Percentiles rank a stretch among this genome's conserved stretches.
Conservation (phyloP, 129 eudicot genomes). For the Flaveria ramosissima region DNA sequence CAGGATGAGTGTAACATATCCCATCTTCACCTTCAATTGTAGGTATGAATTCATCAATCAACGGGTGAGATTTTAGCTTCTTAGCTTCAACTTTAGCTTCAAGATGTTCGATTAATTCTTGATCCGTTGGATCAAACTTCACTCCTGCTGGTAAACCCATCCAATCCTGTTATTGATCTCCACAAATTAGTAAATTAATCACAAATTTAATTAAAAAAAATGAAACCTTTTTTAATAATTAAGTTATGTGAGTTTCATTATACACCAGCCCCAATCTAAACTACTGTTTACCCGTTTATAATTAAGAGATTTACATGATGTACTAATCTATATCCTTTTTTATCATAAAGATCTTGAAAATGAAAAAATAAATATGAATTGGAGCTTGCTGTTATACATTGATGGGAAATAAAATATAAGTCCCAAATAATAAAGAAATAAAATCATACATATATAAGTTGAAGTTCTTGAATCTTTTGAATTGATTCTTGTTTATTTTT, state of each 20-base stretch:
- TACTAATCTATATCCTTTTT: too few relatives aligned
- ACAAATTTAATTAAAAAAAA: not conserved
- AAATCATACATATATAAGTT: too few relatives aligned
- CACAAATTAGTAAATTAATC: not conserved
- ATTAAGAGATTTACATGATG: too few relatives aligned
- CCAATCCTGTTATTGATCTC: conserved; percentile 71
- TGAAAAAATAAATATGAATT: too few relatives aligned
- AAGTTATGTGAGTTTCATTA: too few relatives aligned
- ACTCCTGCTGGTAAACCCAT: conserved; percentile 99
- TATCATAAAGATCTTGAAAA: too few relatives aligned
- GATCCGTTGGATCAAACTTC: conserved; percentile 97
- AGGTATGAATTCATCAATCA: conserved; percentile 96
- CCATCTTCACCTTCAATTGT: conserved; percentile 99
- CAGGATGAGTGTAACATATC: conserved; percentile 98
- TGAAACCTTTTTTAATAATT: not conserved
- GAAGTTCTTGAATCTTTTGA: conserved; percentile 27
- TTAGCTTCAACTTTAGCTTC: conserved; percentile 96
- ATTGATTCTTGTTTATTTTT: conserved; percentile 45
- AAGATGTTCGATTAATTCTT: conserved; percentile 95
- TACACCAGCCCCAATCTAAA: too few relatives aligned
- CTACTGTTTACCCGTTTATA: too few relatives aligned
- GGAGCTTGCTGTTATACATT: not conserved
- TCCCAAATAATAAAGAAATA: too few relatives aligned
- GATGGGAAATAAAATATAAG: not conserved
- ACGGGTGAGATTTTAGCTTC: conserved; percentile 81